Percentiles rank a stretch among this genome's conserved stretches.
Conservation (phyloP, 1,139 yeast genomes). For the Yamadazyma kanchanaburiensis region DNA sequence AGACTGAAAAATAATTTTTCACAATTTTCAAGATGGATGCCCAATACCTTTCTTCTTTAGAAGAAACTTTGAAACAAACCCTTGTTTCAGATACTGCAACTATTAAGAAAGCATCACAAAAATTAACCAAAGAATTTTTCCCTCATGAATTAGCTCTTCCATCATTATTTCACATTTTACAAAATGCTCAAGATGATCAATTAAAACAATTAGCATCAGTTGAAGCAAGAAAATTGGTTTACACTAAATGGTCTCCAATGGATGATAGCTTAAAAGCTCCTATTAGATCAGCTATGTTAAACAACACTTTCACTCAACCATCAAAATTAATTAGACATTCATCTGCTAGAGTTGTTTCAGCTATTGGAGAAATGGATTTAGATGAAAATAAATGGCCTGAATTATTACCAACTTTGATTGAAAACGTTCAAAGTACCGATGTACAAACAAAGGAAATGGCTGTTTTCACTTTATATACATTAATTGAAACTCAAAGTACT, state of each 20-base stretch:
- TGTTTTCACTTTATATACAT: constrained; percentile 70
- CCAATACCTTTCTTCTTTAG: constrained; percentile 66
- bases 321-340: constrained; percentile 80
- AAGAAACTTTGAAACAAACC: constrained; percentile 73
- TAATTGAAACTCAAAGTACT: constrained; percentile 72
- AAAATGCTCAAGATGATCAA: constrained; percentile 58
- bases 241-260: constrained; percentile 64
- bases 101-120: constrained; percentile 78
- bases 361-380: constrained; percentile 77
- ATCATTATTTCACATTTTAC: constrained; percentile 77
- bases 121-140: constrained; percentile 73
- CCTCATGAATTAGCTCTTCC: constrained; percentile 72
- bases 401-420: constrained; percentile 67
- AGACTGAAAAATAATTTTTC: too few species aligned
- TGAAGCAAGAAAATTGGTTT: constrained; percentile 83
- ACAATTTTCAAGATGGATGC: constrained; percentile 66
- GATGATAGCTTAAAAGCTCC: constrained; percentile 53
- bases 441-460: constrained; percentile 78
- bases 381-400: constrained; percentile 70
- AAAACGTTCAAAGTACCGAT: constrained; percentile 62
- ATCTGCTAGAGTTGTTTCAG: constrained; percentile 83
- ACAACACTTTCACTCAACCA: constrained; percentile 55
- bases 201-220: constrained; percentile 88
- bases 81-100: constrained; percentile 73
- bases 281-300: constrained; percentile 67